Conservation (phyloP, 345 rosid genomes). For the Gossypium bickii region DNA sequence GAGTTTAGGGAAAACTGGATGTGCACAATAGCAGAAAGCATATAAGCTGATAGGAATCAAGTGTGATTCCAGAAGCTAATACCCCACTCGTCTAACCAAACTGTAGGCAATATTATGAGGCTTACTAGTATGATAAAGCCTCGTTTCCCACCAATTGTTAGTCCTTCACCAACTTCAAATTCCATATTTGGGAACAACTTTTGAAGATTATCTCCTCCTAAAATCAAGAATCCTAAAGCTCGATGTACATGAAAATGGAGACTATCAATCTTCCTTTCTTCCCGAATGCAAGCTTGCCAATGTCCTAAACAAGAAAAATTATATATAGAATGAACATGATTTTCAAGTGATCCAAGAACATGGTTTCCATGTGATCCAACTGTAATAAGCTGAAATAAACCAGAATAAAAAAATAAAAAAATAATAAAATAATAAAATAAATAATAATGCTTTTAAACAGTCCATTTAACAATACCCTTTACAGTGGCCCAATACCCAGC, state of each 20-base stretch:
- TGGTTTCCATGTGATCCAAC: no score
- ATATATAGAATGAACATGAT: no score
- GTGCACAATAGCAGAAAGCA: slow-evolving; percentile 83
- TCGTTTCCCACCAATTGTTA: slow-evolving; percentile 45
- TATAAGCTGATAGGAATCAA: slow-evolving; percentile 72
- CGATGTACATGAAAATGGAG: slow-evolving; percentile 57
- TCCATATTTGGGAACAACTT: slow-evolving; percentile 49
- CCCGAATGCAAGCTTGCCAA: slow-evolving; percentile 79
- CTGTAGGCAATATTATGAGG: slow-evolving; percentile 66
- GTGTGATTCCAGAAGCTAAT: slow-evolving; percentile 66
- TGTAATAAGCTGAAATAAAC: no score
- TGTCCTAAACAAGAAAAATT: slow-evolving; percentile 27
- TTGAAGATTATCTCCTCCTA: slow-evolving; percentile 80
- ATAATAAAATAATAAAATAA: no score
- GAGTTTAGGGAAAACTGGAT: slow-evolving; percentile 82
- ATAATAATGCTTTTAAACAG: no score
- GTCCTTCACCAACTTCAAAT: slow-evolving; percentile 36
- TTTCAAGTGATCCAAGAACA: no score
- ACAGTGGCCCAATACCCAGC: no score
- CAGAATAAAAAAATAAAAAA: no score
- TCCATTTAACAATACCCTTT: no score
- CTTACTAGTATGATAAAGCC: slow-evolving; percentile 57
- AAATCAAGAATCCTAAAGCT: slow-evolving; percentile 82
- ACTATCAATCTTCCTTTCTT: slow-evolving; percentile 50
- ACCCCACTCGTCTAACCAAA: slow-evolving; percentile 88